Conservation (phyloP, 2,329 filamentous ascomycete species). For the Apiospora sp. region DNA sequence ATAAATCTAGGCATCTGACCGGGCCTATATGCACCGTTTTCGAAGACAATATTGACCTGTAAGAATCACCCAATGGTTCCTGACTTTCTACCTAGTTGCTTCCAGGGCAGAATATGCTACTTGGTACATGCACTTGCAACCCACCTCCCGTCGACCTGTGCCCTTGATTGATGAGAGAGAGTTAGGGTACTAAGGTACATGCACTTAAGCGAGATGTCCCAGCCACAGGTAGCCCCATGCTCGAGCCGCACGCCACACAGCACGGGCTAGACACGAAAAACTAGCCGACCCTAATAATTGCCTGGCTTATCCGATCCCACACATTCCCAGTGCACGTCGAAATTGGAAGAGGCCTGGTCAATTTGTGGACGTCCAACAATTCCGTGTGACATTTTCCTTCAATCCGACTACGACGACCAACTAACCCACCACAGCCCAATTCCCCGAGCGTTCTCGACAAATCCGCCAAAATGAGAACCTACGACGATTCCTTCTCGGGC, state of each 20-base stretch:
- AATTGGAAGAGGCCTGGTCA: slow-evolving; percentile 17
- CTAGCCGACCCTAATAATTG: slow-evolving; percentile 20
- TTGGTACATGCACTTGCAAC: background rate
- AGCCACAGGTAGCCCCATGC: background rate
- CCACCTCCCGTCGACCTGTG: background rate
- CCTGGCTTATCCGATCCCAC: slow-evolving; percentile 20
- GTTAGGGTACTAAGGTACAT: slow-evolving; percentile 11
- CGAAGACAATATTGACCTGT: background rate
- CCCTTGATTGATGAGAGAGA: background rate
- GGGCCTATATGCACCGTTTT: background rate
- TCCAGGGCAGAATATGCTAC: background rate
- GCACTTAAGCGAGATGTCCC: background rate
- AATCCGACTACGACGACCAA: slow-evolving; percentile 36
- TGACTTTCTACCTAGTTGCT: background rate
- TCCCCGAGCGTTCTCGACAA: slow-evolving; percentile 45
- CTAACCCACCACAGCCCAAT: slow-evolving; percentile 25
- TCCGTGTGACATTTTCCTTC: slow-evolving; percentile 21
- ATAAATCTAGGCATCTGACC: background rate
- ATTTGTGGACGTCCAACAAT: slow-evolving; percentile 21
- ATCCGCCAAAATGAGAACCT: slow-evolving; percentile 68
- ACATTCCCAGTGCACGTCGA: slow-evolving; percentile 20
- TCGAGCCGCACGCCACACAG: slow-evolving; percentile 4
- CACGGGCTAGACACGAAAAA: slow-evolving; percentile 5
- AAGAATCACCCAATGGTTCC: background rate
- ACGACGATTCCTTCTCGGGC: slow-evolving; percentile 72